A percentile compares a stretch with the other conserved stretches of the same genome.
Evolutionary conservation across 345 rosid genomes (phyloP).

Genomic region (Ceriops tagal): DNA sequence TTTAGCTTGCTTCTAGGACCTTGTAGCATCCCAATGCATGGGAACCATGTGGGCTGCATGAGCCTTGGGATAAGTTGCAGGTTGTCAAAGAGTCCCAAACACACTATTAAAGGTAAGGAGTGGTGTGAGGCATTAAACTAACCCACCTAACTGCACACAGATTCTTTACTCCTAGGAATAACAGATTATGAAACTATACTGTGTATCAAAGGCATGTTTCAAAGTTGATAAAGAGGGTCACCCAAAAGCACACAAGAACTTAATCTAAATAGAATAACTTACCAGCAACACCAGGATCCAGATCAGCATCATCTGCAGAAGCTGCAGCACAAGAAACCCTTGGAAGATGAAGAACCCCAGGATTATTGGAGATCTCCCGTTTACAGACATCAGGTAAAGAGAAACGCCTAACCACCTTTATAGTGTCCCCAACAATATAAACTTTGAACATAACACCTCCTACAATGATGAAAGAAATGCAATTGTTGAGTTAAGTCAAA

Average conservation of each 20-base stretch:
- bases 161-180: constrained; percentile 8
- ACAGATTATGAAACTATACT: not conserved
- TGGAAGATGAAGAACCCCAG: constrained; percentile 59
- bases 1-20: not conserved
- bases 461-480: constrained; percentile 21
- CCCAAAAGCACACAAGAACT: not conserved
- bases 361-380: constrained; percentile 46
- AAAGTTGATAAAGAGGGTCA: not conserved
- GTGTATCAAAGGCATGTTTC: not conserved
- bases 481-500: not conserved
- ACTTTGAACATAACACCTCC: constrained; percentile 82
- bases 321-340: constrained; percentile 69
- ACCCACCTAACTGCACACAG: not conserved
- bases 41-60: not conserved
- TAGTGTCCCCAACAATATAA: constrained; percentile 77
- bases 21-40: not conserved
- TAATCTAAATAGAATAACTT: not conserved
- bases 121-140: not conserved
- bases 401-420: constrained; percentile 75
- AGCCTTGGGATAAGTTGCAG: not conserved
- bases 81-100: not conserved
- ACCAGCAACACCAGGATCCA: constrained; percentile 62
- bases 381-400: constrained; percentile 80
- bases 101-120: not conserved
- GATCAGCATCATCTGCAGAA: constrained; percentile 66